Evolutionary conservation across 202 grass and related monocot species (phyloP).

Genomic region (Digitaria exilis): DNA sequence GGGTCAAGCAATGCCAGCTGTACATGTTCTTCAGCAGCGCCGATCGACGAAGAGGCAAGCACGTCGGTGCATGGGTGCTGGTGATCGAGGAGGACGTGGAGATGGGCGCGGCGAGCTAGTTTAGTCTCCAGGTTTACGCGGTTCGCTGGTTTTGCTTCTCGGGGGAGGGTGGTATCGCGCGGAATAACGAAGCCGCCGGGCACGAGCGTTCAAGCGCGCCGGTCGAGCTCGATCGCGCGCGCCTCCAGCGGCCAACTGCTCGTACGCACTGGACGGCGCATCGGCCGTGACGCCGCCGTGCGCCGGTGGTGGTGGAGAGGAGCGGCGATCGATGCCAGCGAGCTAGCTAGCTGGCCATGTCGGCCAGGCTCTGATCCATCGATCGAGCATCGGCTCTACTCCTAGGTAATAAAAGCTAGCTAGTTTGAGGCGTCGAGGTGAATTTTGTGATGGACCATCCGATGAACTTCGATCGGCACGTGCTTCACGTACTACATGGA

Average conservation of each 20-base stretch:
- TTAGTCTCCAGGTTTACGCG: neutral
- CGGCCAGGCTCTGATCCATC: neutral
- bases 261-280: neutral
- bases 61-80: conserved; percentile 7
- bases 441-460: neutral
- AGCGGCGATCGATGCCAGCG: neutral
- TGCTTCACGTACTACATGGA: neutral
- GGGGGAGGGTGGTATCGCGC: neutral
- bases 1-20: too few relatives aligned
- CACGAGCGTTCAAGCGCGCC: neutral
- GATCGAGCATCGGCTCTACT: neutral
- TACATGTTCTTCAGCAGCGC: neutral
- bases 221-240: neutral
- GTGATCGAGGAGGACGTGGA: conserved; percentile 54
- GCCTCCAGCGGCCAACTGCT: conserved; percentile 3
- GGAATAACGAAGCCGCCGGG: conserved; percentile 35
- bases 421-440: neutral
- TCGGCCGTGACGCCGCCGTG: neutral
- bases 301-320: neutral
- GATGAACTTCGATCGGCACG: neutral
- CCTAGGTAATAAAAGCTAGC: too few relatives aligned
- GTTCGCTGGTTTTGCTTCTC: conserved; percentile 27
- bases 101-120: conserved; percentile 24
- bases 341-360: neutral
- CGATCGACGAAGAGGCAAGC: neutral